Percentiles rank a stretch among this genome's conserved stretches.
Conservation (phyloP, 768 basidiomycete species). For the Serendipita indica region DNA sequence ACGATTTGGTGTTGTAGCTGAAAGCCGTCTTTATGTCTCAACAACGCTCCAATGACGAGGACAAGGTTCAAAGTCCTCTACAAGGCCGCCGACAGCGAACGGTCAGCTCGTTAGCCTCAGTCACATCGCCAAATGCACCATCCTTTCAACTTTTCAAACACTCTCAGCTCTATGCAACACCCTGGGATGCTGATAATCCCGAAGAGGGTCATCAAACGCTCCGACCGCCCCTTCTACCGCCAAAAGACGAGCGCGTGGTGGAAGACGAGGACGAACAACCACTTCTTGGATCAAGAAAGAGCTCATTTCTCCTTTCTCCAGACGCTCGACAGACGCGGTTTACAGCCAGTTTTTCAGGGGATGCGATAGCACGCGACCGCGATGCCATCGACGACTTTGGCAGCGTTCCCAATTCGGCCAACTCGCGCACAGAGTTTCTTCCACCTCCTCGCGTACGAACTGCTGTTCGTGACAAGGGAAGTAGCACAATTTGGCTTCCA, state of each 20-base stretch:
- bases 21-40: constrained; percentile 17
- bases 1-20: neutral
- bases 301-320: neutral
- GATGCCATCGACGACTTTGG: neutral
- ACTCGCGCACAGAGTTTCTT: neutral
- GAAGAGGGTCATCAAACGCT: neutral
- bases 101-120: neutral
- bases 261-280: neutral
- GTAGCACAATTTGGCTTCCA: neutral
- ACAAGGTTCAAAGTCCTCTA: constrained; percentile 23
- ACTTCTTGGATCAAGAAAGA: neutral
- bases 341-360: neutral
- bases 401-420: neutral
- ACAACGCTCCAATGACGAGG: constrained; percentile 14
- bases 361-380: neutral
- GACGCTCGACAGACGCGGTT: neutral
- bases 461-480: neutral
- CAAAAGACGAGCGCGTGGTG: neutral
- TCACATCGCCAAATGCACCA: neutral
- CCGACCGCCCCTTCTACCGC: neutral
- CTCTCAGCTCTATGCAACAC: neutral
- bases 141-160: neutral
- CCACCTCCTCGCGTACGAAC: neutral
- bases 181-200: neutral
- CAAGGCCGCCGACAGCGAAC: neutral